phyloP scores from a whole-genome alignment of 495 filamentous ascomycete species.

The Neurospora intermedia region DNA sequence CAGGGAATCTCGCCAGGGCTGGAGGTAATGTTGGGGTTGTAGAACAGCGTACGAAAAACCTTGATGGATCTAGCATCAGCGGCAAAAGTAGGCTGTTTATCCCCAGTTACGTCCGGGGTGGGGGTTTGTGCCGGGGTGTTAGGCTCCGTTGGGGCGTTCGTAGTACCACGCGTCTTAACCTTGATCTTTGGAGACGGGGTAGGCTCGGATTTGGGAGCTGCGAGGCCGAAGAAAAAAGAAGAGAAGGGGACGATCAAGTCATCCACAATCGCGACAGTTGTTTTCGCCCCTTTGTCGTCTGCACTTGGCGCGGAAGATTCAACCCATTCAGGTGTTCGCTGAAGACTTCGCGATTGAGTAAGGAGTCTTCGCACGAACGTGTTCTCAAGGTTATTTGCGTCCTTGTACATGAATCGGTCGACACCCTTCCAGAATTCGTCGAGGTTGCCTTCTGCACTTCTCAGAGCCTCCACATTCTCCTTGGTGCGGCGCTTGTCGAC shows the following conservation, averaged over 20 bases:
- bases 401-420: slow-evolving; percentile 3
- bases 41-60: slow-evolving; percentile 19
- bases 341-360: slow-evolving; percentile 23
- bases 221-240: slow-evolving; percentile 4
- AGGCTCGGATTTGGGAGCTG: background rate
- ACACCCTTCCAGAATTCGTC: slow-evolving; percentile 37
- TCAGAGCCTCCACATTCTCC: slow-evolving; percentile 26
- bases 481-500: slow-evolving; percentile 35
- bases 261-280: background rate
- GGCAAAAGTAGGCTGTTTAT: slow-evolving; percentile 20
- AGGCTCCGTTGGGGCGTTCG: slow-evolving; percentile 1
- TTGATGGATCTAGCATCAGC: slow-evolving; percentile 31
- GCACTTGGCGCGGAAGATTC: slow-evolving; percentile 16
- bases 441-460: slow-evolving; percentile 34
- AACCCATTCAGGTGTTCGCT: slow-evolving; percentile 41
- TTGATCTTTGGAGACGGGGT: slow-evolving; percentile 19
- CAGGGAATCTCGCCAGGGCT: slow-evolving; percentile 34
- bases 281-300: background rate
- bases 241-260: slow-evolving; percentile 13
- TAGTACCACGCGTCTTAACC: slow-evolving; percentile 30
- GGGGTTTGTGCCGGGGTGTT: background rate
- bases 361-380: slow-evolving; percentile 18
- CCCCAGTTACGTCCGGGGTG: background rate
- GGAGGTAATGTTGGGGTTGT: slow-evolving; percentile 8
- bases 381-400: slow-evolving; percentile 1